Base-by-base conservation (phyloP, 2,329 filamentous ascomycete species). In the Sarocladium oryzae region DNA sequence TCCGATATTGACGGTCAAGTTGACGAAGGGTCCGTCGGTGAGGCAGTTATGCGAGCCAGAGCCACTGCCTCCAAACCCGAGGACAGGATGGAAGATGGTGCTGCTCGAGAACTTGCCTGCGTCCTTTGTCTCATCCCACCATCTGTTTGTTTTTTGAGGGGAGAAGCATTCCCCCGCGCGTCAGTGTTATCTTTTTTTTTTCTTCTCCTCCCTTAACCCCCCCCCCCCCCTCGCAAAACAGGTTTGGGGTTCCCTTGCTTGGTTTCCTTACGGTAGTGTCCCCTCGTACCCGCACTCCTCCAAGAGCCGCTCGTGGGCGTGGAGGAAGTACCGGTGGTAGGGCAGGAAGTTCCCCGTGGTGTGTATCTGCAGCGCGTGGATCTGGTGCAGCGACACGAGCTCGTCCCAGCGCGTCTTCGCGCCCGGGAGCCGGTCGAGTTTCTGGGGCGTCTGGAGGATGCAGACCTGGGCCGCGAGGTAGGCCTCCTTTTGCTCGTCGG, bases 391-490 rank as follows among this genome's bases (percentile, higher is more conserved):
- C 3, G 46, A 37, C 13, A 43, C 50, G 4, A 54, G 43, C 33
- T 54, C 53, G 24, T 54, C 53, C 30, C 40, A 54, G 20, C 23
- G 23, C 4, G 53, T 54, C 26, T 43, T 54, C 4, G 53, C 53
- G 4, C 26, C 46, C 28, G 4, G 51, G 3, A 49, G 53, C 1
- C 43, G 43, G 4, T 50, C 26, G 8, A 50, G 18, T 4, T 46
- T 48, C 32, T 41, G 45, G 10, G 53, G 53, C 4, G 18, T 52
- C 5, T 41, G 11, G 16, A 54, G 43, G n/a, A 54, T 23, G 32
- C 53, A 54, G 9, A 46, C 28, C 35, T 54, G 43, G 37, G 53
- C 50, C 18, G 52, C 37, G 23, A 54, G 24, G 26, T 54, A 54
- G 5, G 53, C 30, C 28, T 13, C 11, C 28, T 54, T 54, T 35